These are phyloP conservation scores for Penicillium parvum DNA, from an alignment of 495 filamentous ascomycete genomes.

Conservation along the genomic window DNA sequence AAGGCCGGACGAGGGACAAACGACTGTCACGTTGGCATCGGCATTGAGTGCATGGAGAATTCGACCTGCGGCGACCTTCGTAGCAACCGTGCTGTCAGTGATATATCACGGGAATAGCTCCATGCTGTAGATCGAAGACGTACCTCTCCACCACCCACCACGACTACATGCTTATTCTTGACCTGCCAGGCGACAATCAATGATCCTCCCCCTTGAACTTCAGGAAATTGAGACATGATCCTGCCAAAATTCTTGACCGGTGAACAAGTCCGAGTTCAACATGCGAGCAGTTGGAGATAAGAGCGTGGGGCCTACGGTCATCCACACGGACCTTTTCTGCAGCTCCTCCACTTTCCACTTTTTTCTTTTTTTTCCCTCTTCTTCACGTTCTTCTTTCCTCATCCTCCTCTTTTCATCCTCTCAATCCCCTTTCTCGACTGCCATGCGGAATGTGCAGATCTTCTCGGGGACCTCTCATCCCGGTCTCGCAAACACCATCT, in stretches of 20 bases:
- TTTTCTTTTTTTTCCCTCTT: conserved; percentile 15
- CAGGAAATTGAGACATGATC: conserved; percentile 64
- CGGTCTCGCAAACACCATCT: conserved; percentile 64
- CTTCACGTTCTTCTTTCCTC: not conserved
- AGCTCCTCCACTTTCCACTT: conserved; percentile 10
- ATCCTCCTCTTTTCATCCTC: conserved; percentile 10
- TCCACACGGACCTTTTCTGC: conserved; percentile 12
- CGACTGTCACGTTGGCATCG: conserved; percentile 82
- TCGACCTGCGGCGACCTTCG: conserved; percentile 87
- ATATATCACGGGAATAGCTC: not conserved
- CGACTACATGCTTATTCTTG: conserved; percentile 73
- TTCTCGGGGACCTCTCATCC: conserved; percentile 71
- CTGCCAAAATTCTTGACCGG: not conserved
- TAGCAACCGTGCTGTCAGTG: conserved; percentile 11
- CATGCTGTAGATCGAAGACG: conserved; percentile 4
- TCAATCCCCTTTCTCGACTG: conserved; percentile 11
- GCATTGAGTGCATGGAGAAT: conserved; percentile 92
- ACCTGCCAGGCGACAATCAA: conserved; percentile 94
- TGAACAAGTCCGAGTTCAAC: not conserved
- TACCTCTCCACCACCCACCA: conserved; percentile 93
- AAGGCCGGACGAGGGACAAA: conserved; percentile 73
- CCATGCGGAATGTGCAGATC: conserved; percentile 65
- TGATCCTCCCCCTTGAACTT: conserved; percentile 83
- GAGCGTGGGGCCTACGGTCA: conserved; percentile 21
- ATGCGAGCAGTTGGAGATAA: not conserved